Conservation (phyloP, 805 yeast genomes). For the Candida jianshihensis region DNA sequence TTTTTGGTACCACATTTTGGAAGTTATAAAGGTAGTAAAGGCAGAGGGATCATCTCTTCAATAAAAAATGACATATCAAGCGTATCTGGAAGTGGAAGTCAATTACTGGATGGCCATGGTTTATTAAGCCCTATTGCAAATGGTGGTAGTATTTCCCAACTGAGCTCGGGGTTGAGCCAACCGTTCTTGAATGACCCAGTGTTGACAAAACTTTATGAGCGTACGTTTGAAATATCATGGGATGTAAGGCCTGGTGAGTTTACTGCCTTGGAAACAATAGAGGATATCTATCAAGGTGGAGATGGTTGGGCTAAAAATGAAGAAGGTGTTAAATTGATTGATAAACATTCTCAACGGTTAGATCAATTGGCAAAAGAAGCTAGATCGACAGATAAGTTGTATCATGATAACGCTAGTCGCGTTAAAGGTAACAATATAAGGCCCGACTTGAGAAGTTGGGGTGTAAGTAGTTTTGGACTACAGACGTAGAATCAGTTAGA, state of each 20-base stretch:
- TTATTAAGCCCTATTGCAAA: background rate
- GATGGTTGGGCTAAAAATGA: slow-evolving; percentile 56
- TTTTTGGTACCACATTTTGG: slow-evolving; percentile 32
- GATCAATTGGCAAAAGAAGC: background rate
- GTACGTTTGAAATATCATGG: slow-evolving; percentile 56
- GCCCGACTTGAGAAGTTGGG: slow-evolving; percentile 37
- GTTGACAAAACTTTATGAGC: slow-evolving; percentile 42
- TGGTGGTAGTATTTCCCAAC: slow-evolving; percentile 1
- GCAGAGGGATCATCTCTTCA: background rate
- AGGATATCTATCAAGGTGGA: slow-evolving; percentile 68
- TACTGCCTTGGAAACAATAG: slow-evolving; percentile 64
- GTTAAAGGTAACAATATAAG: slow-evolving; percentile 25
- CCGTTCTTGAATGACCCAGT: slow-evolving; percentile 37
- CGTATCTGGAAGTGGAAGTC: background rate
- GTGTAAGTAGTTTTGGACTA: too few species aligned
- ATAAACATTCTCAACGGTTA: slow-evolving; percentile 19
- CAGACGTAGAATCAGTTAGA: too few species aligned
- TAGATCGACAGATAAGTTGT: background rate
- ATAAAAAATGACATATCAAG: background rate
- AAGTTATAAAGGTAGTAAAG: background rate
- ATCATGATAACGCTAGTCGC: background rate
- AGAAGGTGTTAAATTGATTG: slow-evolving; percentile 36
- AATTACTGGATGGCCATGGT: background rate
- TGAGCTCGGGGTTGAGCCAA: slow-evolving; percentile 5
- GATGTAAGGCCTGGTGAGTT: slow-evolving; percentile 48